A percentile compares a stretch with the other conserved stretches of the same genome.
phyloP scores from a whole-genome alignment of 2,329 filamentous ascomycete species.

The Ophiostoma piceae region DNA sequence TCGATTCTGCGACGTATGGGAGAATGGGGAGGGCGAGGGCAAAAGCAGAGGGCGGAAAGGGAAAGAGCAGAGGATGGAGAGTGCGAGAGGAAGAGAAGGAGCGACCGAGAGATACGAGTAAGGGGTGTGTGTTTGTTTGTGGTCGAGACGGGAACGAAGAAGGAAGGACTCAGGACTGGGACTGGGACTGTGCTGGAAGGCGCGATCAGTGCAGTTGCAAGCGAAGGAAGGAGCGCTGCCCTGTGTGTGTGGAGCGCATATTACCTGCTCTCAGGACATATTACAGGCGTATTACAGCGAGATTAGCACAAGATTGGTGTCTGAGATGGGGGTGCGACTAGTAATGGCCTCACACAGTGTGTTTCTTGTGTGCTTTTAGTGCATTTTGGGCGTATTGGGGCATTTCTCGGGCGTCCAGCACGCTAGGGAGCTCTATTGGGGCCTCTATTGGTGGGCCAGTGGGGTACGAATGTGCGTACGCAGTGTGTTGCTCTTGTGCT shows the following conservation, averaged over 20 bases:
- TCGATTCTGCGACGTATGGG: conserved; percentile 24
- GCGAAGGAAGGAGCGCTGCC: not conserved
- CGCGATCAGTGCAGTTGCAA: not conserved
- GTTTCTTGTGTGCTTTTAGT: not conserved
- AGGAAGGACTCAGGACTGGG: not conserved
- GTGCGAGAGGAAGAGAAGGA: not conserved
- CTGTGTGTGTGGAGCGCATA: not conserved
- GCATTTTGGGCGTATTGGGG: not conserved
- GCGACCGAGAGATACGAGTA: conserved; percentile 17
- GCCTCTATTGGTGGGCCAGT: not conserved
- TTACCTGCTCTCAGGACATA: not conserved
- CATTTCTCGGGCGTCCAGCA: not conserved
- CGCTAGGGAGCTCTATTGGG: conserved; percentile 6
- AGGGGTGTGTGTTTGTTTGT: conserved; percentile 22
- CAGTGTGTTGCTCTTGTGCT: not conserved
- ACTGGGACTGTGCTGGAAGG: not conserved
- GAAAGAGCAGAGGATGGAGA: conserved; percentile 16
- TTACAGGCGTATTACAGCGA: not conserved
- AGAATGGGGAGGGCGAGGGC: conserved; percentile 15
- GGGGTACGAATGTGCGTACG: not conserved
- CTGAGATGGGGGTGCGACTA: not conserved
- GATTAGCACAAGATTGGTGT: not conserved
- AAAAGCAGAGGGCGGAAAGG: conserved; percentile 15
- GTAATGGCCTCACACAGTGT: not conserved
- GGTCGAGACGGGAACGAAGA: conserved; percentile 19